Percentiles rank a stretch among this genome's conserved stretches.
Conservation (phyloP, 75 land plant species). For the Larix kaempferi region DNA sequence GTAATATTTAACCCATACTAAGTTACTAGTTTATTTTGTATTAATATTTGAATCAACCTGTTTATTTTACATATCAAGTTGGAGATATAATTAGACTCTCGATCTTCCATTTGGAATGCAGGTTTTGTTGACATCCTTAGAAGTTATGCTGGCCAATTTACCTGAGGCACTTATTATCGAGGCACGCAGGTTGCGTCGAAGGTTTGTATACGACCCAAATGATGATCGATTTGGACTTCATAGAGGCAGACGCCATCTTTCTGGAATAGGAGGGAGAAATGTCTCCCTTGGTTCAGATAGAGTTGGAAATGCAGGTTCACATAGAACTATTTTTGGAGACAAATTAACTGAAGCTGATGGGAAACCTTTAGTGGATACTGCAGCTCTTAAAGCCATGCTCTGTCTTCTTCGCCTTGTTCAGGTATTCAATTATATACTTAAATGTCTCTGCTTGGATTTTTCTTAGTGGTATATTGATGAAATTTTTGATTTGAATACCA, state of each 20-base stretch:
- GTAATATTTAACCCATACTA: background rate
- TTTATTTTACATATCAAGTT: background rate
- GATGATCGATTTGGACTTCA: constrained; percentile 62
- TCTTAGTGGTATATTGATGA: background rate
- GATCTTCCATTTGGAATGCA: constrained; percentile 13
- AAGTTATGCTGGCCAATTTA: constrained; percentile 85
- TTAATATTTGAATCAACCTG: background rate
- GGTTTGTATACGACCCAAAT: constrained; percentile 82
- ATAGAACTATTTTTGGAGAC: constrained; percentile 26
- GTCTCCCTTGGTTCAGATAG: constrained; percentile 42
- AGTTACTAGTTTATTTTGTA: background rate
- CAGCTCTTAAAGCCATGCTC: constrained; percentile 66
- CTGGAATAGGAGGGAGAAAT: constrained; percentile 50
- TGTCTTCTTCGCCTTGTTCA: constrained; percentile 78
- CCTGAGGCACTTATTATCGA: constrained; percentile 97
- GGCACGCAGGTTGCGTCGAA: constrained; percentile 88
- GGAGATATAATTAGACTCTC: background rate
- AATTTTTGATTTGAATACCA: background rate
- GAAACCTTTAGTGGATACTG: constrained; percentile 70
- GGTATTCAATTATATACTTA: constrained; percentile 21
- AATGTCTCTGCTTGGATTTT: background rate
- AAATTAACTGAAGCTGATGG: constrained; percentile 75
- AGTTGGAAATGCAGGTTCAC: constrained; percentile 37
- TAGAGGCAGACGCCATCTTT: constrained; percentile 57
- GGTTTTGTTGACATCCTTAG: constrained; percentile 95